Evolutionary conservation across 2,329 filamentous ascomycete species (phyloP).

Genomic region (Kalaharituber pfeilii): DNA sequence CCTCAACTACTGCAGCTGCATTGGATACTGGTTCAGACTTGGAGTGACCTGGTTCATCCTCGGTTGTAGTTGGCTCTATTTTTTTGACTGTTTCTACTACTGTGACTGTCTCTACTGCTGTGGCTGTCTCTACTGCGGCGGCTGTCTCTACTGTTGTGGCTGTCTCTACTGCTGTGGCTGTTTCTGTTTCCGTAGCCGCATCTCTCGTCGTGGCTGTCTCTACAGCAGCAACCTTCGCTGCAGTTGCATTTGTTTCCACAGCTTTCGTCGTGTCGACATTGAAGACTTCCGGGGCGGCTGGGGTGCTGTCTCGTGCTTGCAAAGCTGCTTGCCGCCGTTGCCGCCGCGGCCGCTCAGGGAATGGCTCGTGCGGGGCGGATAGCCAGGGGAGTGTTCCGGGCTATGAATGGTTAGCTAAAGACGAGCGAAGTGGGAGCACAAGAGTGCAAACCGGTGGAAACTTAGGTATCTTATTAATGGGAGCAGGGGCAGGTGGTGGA

Average conservation of each 20-base stretch:
- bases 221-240: too few relatives aligned
- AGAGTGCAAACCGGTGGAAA: constrained; percentile 4
- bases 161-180: neutral
- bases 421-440: neutral
- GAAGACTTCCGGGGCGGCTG: constrained; percentile 1
- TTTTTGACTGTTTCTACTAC: neutral
- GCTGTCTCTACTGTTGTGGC: too few relatives aligned
- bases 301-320: neutral
- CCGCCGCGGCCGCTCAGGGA: constrained; percentile 31
- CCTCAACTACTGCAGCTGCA: constrained; percentile 19
- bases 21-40: constrained; percentile 30
- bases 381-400: constrained; percentile 33
- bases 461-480: constrained; percentile 9
- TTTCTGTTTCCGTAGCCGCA: too few relatives aligned
- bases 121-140: neutral
- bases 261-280: neutral
- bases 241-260: neutral
- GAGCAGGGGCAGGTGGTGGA: constrained; percentile 7
- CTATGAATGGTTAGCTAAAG: constrained; percentile 1
- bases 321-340: constrained; percentile 27
- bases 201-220: too few relatives aligned
- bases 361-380: constrained; percentile 31
- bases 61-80: constrained; percentile 30
- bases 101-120: constrained; percentile 4
- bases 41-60: too few relatives aligned